Percentiles rank a stretch among this genome's conserved stretches.
phyloP scores from a whole-genome alignment of 768 basidiomycete species.

The Leccinellum luteum region DNA sequence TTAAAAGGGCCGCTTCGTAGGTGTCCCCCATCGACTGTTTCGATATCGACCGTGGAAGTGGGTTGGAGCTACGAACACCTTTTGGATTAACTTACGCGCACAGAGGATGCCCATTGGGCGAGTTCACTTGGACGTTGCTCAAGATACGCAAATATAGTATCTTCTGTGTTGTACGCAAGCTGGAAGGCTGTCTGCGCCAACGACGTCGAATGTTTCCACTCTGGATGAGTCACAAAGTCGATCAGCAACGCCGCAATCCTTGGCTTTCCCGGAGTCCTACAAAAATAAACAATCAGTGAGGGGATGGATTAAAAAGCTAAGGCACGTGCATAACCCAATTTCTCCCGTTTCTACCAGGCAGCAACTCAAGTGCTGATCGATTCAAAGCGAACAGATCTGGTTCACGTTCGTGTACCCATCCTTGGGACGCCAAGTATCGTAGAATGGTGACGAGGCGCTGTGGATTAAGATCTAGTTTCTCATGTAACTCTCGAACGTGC shows the following conservation, averaged over 20 bases:
- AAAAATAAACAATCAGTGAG: not conserved
- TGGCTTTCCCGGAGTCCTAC: constrained; percentile 4
- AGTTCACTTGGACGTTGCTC: not conserved
- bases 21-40: constrained; percentile 4
- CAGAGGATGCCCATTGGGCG: constrained; percentile 3
- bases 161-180: not conserved
- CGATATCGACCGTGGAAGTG: not conserved
- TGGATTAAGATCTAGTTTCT: not conserved
- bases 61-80: not conserved
- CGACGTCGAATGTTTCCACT: constrained; percentile 5
- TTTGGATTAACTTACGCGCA: not conserved
- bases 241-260: not conserved
- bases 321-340: not conserved
- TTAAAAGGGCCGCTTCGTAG: constrained; percentile 2
- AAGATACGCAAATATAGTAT: not conserved
- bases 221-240: constrained; percentile 3
- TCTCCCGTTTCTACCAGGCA: not conserved
- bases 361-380: not conserved
- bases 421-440: not conserved
- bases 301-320: not conserved
- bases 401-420: constrained; percentile 3
- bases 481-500: not conserved
- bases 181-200: constrained; percentile 2
- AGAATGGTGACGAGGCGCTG: not conserved
- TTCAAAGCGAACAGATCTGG: not conserved